Evolutionary conservation across 1,139 yeast species (phyloP), one percentile per base, ranked within the genome.

Genomic region (Kodamaea fungicola): DNA sequence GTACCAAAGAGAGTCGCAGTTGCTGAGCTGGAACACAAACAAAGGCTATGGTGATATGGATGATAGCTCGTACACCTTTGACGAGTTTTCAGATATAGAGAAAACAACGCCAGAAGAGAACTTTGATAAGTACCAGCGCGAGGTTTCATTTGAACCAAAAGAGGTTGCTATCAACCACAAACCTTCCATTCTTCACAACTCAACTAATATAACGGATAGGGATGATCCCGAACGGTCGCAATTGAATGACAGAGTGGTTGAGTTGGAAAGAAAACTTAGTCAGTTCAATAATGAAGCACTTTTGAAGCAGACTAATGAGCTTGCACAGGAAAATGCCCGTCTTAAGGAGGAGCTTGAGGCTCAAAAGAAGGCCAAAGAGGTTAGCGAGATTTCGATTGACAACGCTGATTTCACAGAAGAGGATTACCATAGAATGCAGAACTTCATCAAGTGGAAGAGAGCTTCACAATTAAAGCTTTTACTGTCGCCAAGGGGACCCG

Each of bases 391-490:
- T 6, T 51, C 57, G 0, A 47, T 58, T 21, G 64, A 58, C 33
- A 49, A 50, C 25, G 50, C 50, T 12, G 59, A 57, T 33, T 40
- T 54, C 25, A 55, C 62, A 8, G 46, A 49, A 7, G 57, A 55
- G n/a, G 52, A 43, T 44, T 32, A 40, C 31, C 41, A 48, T 29
- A 46, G 42, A 29, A 39, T 51, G 44, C 45, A 48, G 32, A 50
- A 57, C 28, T 55, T 60, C 35, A 61, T 65, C 30, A 61, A 54
- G 40, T 66, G 71, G 71, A 70, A 67, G 40, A 44, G 69, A 28
- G 57, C 64, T 2, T 67, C 74, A 1, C 72, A 67, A 43, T 54
- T 69, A 23, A 54, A 55, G 32, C 47, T 64, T 16, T 51, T 50
- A 16, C 54, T 50, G 33, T 36, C 41, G 21, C 34, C 41, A 6